Percentiles rank a stretch among this genome's conserved stretches.
Conservation (phyloP, 106 monocot species). For the Dioscorea alata region DNA sequence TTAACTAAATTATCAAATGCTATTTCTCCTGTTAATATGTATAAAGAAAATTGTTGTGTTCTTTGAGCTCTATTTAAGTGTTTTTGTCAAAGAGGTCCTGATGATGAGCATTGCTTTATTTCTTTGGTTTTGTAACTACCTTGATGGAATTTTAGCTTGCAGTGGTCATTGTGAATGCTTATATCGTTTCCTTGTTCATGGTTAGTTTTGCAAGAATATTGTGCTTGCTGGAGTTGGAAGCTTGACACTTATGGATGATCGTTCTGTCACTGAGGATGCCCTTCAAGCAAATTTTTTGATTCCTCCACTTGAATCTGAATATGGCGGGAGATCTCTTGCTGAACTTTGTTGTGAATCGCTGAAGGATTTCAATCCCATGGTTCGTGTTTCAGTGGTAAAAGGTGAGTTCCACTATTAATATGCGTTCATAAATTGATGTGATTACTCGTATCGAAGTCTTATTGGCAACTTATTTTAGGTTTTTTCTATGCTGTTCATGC, state of each 20-base stretch:
- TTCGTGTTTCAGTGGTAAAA: slow-evolving; percentile 64
- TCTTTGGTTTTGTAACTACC: not conserved
- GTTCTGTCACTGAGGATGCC: slow-evolving; percentile 47
- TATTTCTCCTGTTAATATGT: too few relatives aligned
- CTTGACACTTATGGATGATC: slow-evolving; percentile 72
- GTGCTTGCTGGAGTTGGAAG: slow-evolving; percentile 83
- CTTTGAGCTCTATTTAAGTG: not conserved
- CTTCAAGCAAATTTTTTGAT: slow-evolving; percentile 68
- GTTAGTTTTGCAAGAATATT: slow-evolving; percentile 90
- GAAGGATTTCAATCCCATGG: slow-evolving; percentile 91
- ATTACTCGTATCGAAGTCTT: too few relatives aligned
- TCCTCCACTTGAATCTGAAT: slow-evolving; percentile 30
- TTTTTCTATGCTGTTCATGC: too few relatives aligned
- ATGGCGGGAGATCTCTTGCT: slow-evolving; percentile 35
- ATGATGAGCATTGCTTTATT: not conserved
- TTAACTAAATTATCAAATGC: too few relatives aligned
- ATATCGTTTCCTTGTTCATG: slow-evolving; percentile 3
- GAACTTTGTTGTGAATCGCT: slow-evolving; percentile 76
- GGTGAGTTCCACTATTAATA: slow-evolving; percentile 18
- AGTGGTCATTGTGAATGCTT: not conserved
- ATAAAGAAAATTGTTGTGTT: too few relatives aligned
- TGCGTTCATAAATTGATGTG: too few relatives aligned
- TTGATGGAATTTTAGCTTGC: not conserved
- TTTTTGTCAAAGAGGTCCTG: not conserved
- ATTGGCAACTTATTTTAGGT: too few relatives aligned